Evolutionary conservation across 768 basidiomycete genomes (phyloP), one percentile per base, ranked within the genome.

Genomic region (Tricholoma furcatifolium): DNA sequence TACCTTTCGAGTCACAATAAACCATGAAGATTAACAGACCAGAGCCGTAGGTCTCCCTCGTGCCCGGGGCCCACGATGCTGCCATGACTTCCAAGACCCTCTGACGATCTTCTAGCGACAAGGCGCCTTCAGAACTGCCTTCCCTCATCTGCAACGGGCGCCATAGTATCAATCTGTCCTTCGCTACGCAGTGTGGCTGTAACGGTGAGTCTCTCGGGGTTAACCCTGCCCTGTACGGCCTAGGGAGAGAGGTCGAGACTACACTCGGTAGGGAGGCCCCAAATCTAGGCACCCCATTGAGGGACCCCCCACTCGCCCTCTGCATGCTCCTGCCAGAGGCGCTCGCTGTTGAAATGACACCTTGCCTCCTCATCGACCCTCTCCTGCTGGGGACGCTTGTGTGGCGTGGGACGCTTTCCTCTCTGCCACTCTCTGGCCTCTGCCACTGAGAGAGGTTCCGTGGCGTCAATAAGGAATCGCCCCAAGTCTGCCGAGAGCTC

Each of bases 21-120:
- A 27, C n/a, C n/a, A n/a, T n/a, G n/a, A n/a, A n/a, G n/a, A n/a
- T n/a, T n/a, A n/a, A n/a, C n/a, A n/a, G n/a, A n/a, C n/a, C n/a
- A n/a, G n/a, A n/a, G n/a, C n/a, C n/a, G n/a, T n/a, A n/a, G n/a
- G n/a, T n/a, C n/a, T n/a, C n/a, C n/a, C n/a, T n/a, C n/a, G n/a
- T n/a, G n/a, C n/a, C n/a, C n/a, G n/a, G n/a, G n/a, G n/a, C n/a
- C n/a, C n/a, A n/a, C n/a, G n/a, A n/a, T n/a, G n/a, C n/a, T 81
- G 77, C 78, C 78, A 81, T 2, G 78, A 75, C 0, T 68, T 60
- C 0, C 80, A 43, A 0, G 69, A 72, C 10, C n/a, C n/a, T n/a
- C 3, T 18, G 21, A 1, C 5, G n/a, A n/a, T n/a, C n/a, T n/a
- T n/a, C n/a, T n/a, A n/a, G n/a, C n/a, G n/a, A n/a, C n/a, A n/a